Base-by-base conservation (phyloP, 2,329 filamentous ascomycete species). In the Exophiala sp. region DNA sequence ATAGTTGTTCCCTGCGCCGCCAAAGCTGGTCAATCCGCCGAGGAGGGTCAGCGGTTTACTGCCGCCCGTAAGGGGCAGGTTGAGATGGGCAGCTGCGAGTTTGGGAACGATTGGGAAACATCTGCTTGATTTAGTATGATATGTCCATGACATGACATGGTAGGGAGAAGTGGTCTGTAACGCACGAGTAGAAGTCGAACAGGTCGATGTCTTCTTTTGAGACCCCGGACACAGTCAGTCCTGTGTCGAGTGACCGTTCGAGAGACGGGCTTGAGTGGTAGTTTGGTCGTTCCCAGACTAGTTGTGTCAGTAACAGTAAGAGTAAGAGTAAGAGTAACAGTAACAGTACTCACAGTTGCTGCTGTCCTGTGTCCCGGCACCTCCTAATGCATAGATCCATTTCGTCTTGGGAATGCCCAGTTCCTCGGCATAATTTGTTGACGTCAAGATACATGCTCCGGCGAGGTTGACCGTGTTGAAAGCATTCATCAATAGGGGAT, bases 101-200 rank as follows among this genome's bases (percentile, higher is more conserved):
- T 86, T 86, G 0, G 82, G 82, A 0, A 85, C 81, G 22, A 86
- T 82, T 0, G 82, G 82, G 53, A 85, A 86, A 58, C 82, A 85
- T 0, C 79, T 81, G 19, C n/a, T 16, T 37, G n/a, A n/a, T n/a
- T n/a, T n/a, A n/a, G n/a, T n/a, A n/a, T n/a, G n/a, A n/a, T n/a
- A n/a, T n/a, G n/a, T n/a, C n/a, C n/a, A n/a, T n/a, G n/a, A n/a
- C n/a, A n/a, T n/a, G n/a, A n/a, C n/a, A n/a, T n/a, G n/a, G n/a
- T n/a, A n/a, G n/a, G n/a, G 11, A 32, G 19, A 7, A 7, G 11
- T 10, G 6, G 13, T 35, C 32, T 19, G 19, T n/a, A 7, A 57
- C 62, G 30, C 52, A 76, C 73, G 78, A 81, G 66, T 85, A 86
- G 49, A 85, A 76, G 56, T 85, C 81, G 55, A 73, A 78, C 1